Conservation (phyloP, 2,329 filamentous ascomycete species). For the Trichoderma sp. region DNA sequence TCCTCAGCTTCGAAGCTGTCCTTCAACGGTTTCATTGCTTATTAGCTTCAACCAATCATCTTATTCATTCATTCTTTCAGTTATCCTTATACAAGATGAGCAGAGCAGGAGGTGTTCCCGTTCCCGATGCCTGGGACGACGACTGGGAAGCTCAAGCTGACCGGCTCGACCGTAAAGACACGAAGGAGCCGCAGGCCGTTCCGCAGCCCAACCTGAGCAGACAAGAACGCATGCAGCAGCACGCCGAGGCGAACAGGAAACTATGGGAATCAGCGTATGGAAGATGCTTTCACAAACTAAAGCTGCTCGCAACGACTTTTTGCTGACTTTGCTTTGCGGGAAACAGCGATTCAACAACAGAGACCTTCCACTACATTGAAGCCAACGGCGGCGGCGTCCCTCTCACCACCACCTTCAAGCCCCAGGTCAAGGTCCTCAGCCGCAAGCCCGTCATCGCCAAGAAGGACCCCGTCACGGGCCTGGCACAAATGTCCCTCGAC, state of each 20-base stretch:
- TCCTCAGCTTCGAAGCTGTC: background rate
- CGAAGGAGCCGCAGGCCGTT: conserved; percentile 34
- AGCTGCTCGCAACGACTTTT: background rate
- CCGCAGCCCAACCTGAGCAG: conserved; percentile 57
- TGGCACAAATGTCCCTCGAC: conserved; percentile 45
- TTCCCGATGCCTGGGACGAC: conserved; percentile 84
- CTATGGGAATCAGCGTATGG: conserved; percentile 86
- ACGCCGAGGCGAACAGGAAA: conserved; percentile 79
- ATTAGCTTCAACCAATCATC: background rate
- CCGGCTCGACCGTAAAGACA: conserved; percentile 40
- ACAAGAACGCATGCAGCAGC: conserved; percentile 74
- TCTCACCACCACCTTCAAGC: conserved; percentile 67
- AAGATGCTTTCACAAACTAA: background rate
- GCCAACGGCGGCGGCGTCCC: conserved; percentile 59
- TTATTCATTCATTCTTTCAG: background rate
- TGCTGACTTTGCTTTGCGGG: background rate
- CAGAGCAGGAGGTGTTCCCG: conserved; percentile 50
- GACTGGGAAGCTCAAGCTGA: conserved; percentile 85
- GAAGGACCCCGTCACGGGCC: conserved; percentile 52
- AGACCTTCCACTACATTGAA: conserved; percentile 74
- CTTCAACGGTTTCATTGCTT: background rate
- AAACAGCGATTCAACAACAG: conserved; percentile 62
- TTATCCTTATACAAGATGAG: conserved; percentile 36
- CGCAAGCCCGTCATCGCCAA: conserved; percentile 70
- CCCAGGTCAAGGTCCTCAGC: conserved; percentile 78